A percentile compares a stretch with the other conserved stretches of the same genome.
Evolutionary conservation across 1,284 basidiomycete genomes (phyloP).

Genomic region (Apiotrichum mycotoxinovorans): DNA sequence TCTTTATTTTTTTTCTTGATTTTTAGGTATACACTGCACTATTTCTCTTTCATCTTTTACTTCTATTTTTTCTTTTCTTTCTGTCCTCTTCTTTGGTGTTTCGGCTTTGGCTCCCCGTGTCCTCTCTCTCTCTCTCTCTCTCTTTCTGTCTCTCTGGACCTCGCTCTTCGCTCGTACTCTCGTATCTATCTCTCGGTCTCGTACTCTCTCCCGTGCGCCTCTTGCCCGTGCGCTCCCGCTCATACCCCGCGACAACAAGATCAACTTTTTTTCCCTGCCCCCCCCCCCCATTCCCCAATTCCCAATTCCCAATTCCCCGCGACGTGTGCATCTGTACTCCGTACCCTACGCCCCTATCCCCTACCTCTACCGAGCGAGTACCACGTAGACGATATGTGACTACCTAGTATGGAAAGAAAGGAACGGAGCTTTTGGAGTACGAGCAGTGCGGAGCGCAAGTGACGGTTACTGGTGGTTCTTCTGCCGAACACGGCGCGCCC

Average conservation of each 20-base stretch:
- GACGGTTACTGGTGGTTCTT: too few relatives aligned
- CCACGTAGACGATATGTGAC: conserved; percentile 3
- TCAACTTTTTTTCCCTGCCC: too few relatives aligned
- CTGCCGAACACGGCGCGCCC: too few relatives aligned
- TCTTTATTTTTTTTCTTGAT: too few relatives aligned
- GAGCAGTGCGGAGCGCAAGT: background rate
- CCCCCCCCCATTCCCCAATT: too few relatives aligned
- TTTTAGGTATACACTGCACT: background rate
- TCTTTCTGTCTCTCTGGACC: background rate
- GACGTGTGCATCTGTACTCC: conserved; percentile 1
- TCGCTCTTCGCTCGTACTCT: too few relatives aligned
- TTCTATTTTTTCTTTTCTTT: background rate
- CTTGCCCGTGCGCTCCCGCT: too few relatives aligned
- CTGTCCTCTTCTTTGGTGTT: background rate
- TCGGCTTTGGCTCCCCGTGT: background rate
- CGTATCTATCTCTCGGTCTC: too few relatives aligned
- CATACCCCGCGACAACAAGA: too few relatives aligned
- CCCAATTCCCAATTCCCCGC: background rate
- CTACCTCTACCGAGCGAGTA: background rate
- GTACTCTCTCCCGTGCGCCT: too few relatives aligned
- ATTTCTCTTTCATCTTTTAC: conserved; percentile 1
- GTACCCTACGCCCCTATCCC: background rate
- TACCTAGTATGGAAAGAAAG: background rate
- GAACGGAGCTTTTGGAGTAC: too few relatives aligned
- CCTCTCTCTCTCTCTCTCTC: background rate